Base-by-base conservation (phyloP, 2,329 filamentous ascomycete species). In the Fusarium lateritium region DNA sequence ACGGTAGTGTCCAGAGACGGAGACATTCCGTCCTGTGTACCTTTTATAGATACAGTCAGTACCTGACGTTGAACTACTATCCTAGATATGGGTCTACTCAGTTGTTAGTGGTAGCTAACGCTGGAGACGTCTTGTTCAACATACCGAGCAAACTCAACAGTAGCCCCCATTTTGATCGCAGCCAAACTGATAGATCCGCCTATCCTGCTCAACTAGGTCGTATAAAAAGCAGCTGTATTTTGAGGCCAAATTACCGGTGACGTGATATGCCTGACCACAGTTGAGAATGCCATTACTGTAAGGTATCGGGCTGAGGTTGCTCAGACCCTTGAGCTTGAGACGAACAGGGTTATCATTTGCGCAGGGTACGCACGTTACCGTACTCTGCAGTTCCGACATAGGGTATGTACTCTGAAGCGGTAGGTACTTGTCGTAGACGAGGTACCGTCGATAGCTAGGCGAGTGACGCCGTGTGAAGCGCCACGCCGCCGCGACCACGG, bases 391-490 rank as follows among this genome's bases (percentile, higher is more conserved):
- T 39, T 44, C 46, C 26, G 38, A 19, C 19, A 19, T 19, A 19
- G 45, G 24, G 50, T 60, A 64, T 42, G 61, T 64, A 63, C 59
- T 46, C 42, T 47, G 26, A 46, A 50, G 47, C 61, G 40, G 11
- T 14, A 52, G 53, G 69, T 73, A 72, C 66, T 56, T 70, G 44
- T 50, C 22, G 24, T 44, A 19, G 33, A 66, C 40, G 40, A 67
- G 56, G 42, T 64, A 68, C 44, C 43, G 21, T 33, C 45, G n/a
- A 40, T 28, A 21, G 28, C 31, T 64, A 56, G 62, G 51, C 59
- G 46, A 69, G 69, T 72, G 69, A 73, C 72, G 68, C 72, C 60
- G 67, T 71, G 57, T 45, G 72, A 74, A 74, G 72, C 72, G 72
- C 72, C 72, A 73, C 72, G 71, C 72, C 71, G 70, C 72, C 65